Percentiles rank a stretch among this genome's conserved stretches.
These are phyloP conservation scores for Bipolaris victoriae DNA, from an alignment of 2,329 filamentous ascomycete species.

Conservation along the genomic window DNA sequence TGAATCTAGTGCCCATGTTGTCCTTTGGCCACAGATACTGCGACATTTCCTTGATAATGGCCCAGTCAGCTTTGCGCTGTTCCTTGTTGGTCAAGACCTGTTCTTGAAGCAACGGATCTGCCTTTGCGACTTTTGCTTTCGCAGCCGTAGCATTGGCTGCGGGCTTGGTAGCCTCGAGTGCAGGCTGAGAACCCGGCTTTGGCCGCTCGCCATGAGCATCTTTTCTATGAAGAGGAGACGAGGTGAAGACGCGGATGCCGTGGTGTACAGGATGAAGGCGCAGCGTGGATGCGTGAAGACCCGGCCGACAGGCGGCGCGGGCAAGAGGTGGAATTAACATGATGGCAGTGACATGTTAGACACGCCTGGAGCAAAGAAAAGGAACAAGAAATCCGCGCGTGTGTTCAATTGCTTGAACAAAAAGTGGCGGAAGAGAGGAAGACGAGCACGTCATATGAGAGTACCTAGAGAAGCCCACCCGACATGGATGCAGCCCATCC, in stretches of 20 bases:
- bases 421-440: neutral
- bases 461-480: constrained; percentile 4
- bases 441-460: neutral
- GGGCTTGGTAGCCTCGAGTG: constrained; percentile 31
- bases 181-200: constrained; percentile 32
- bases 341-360: constrained; percentile 34
- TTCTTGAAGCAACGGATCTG: constrained; percentile 62
- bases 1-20: constrained; percentile 78
- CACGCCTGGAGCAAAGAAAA: neutral
- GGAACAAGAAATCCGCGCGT: neutral
- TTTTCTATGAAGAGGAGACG: constrained; percentile 53
- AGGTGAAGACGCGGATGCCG: constrained; percentile 52
- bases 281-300: constrained; percentile 27
- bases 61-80: constrained; percentile 96
- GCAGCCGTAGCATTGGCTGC: constrained; percentile 22
- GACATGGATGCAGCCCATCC: constrained; percentile 5
- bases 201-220: constrained; percentile 48
- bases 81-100: constrained; percentile 75
- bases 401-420: constrained; percentile 12
- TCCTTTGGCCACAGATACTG: constrained; percentile 96
- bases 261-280: constrained; percentile 29
- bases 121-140: constrained; percentile 32
- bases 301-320: constrained; percentile 42
- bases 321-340: constrained; percentile 47
- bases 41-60: constrained; percentile 97